Base-by-base conservation (phyloP, 441 rosid species). In the Croton laevigatus region DNA sequence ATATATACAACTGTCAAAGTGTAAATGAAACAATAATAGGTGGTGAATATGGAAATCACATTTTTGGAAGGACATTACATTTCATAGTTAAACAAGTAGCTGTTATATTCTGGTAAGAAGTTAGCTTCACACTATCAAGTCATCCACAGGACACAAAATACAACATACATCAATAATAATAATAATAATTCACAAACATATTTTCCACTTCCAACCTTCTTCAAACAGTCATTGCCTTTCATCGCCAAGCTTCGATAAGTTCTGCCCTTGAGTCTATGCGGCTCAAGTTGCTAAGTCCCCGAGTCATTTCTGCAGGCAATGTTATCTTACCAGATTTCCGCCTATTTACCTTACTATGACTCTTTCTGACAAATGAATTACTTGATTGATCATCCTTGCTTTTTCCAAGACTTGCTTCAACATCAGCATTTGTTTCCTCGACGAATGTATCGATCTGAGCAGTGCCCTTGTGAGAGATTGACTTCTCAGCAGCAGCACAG, bases 191-290 rank as follows among this genome's bases (percentile, higher is more conserved):
- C 70, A 69, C 58, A 72, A 34, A 48, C 68, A 51, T 52, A n/a
- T n/a, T n/a, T n/a, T n/a, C 69, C 63, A 54, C 36, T 19, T 70
- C 64, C 68, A 38, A 73, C 38, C n/a, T n/a, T n/a, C n/a, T 67
- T 44, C 71, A 57, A 6, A 27, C 52, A 16, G 14, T 45, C 60
- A 55, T 45, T 58, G 10, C 52, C 55, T 66, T 81, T 87, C 81
- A 90, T 71, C 90, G 73, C 97, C 93, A 89, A 46, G 97, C 88
- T 84, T 87, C 97, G 17, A 80, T 84, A 48, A 88, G 89, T 76
- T 87, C 94, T 6, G 62, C 80, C 82, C 90, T 85, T 4, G 88
- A 83, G 72, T 85, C 84, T 69, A 89, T 76, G 46, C 82, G 75
- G 83, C 90, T 82, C 75, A 86, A 73, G 74, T 81, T 84, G 73